A percentile compares a stretch with the other conserved stretches of the same genome.
These are phyloP conservation scores for Sorghum bicolor DNA, from an alignment of 176 grass and related monocot genomes.

Conservation along the genomic window Sorghum_bicolor_NCBIv3 NC_012878.2:7512501-7513000, in stretches of 20 bases:
- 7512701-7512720: neutral
- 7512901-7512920: neutral
- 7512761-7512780: neutral
- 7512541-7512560: slow-evolving; percentile 41
- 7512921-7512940: neutral
- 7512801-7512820: neutral
- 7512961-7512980: neutral
- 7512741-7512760: neutral
- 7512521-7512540: slow-evolving; percentile 12
- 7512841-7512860: neutral
- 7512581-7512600: neutral
- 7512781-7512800: neutral
- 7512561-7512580: slow-evolving; percentile 46
- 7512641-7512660: neutral
- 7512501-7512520: slow-evolving; percentile 29
- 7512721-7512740: neutral
- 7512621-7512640: neutral
- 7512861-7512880: neutral
- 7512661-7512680: neutral
- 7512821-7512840: neutral
- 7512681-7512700: neutral
- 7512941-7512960: neutral
- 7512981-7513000: neutral
- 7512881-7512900: neutral
- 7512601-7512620: neutral